These are phyloP conservation scores for Raphanus hybrid DNA, from an alignment of 441 rosid genomes.

Conservation along the genomic window DNA sequence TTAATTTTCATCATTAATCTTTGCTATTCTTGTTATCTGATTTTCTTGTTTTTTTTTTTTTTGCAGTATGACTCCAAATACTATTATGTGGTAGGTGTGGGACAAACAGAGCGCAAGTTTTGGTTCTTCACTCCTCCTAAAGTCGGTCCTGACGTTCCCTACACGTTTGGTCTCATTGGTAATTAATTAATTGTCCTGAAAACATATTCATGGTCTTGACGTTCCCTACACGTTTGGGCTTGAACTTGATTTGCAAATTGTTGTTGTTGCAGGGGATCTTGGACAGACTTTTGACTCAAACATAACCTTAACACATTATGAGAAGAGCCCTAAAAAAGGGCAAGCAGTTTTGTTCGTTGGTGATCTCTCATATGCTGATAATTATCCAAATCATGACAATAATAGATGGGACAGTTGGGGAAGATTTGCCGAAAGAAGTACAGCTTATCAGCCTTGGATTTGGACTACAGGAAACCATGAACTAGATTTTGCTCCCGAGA, in stretches of 20 bases:
- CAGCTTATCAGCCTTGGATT: constrained; percentile 95
- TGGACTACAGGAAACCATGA: constrained; percentile 83
- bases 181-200: constrained; percentile 13
- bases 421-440: constrained; percentile 80
- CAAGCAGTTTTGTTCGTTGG: constrained; percentile 74
- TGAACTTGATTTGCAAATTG: constrained; percentile 23
- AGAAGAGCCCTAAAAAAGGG: constrained; percentile 70
- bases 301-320: constrained; percentile 74
- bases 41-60: not conserved
- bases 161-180: constrained; percentile 93
- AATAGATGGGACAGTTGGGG: constrained; percentile 87
- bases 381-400: constrained; percentile 66
- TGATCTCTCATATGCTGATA: constrained; percentile 86
- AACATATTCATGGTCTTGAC: not conserved
- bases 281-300: constrained; percentile 91
- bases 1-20: not conserved
- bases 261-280: constrained; percentile 74
- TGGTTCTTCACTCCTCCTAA: constrained; percentile 62
- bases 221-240: not conserved
- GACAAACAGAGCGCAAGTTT: constrained; percentile 31
- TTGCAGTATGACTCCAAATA: constrained; percentile 43
- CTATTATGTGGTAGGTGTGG: constrained; percentile 72
- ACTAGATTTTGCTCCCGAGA: constrained; percentile 27
- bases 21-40: constrained; percentile 2
- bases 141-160: constrained; percentile 86